phyloP scores from a whole-genome alignment of 2,329 filamentous ascomycete species.

The Aspergillus versicolor region DNA sequence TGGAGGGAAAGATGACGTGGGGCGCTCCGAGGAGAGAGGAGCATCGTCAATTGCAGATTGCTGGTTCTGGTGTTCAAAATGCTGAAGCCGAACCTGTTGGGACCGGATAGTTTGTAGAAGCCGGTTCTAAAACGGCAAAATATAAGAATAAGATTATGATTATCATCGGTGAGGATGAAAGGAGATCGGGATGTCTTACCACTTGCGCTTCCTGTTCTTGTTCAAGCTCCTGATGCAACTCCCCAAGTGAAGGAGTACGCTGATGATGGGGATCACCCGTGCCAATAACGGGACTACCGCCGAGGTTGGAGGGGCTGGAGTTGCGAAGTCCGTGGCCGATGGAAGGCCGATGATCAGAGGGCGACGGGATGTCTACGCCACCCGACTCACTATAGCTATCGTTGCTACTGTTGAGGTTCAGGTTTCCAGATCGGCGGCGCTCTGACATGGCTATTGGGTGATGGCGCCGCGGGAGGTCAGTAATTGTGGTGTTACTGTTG shows the following conservation, averaged over 20 bases:
- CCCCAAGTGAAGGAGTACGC: constrained; percentile 48
- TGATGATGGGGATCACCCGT: constrained; percentile 50
- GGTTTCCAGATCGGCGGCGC: constrained; percentile 43
- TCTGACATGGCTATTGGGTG: constrained; percentile 41
- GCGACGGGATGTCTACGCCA: constrained; percentile 33
- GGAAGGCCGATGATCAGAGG: constrained; percentile 40
- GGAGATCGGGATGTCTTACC: constrained; percentile 29
- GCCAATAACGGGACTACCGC: constrained; percentile 41
- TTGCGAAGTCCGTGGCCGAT: constrained; percentile 40
- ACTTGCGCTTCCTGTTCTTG: constrained; percentile 54
- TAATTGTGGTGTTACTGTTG: constrained; percentile 67
- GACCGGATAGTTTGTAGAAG: constrained; percentile 51
- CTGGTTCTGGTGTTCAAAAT: constrained; percentile 37
- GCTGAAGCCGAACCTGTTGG: constrained; percentile 48
- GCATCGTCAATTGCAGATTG: constrained; percentile 43
- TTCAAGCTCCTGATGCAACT: constrained; percentile 52
- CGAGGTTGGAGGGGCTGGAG: constrained; percentile 45
- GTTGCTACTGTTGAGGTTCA: constrained; percentile 38
- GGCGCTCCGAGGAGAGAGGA: constrained; percentile 44
- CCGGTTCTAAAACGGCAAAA: constrained; percentile 40
- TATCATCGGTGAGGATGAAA: constrained; percentile 2
- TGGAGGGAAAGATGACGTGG: constrained; percentile 35
- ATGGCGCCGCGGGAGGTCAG: constrained; percentile 55
- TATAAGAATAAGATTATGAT: constrained; percentile 8
- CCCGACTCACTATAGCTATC: constrained; percentile 22